These are phyloP conservation scores for Metschnikowia borealis DNA, from an alignment of 805 yeast species.

Conservation along the genomic window DNA sequence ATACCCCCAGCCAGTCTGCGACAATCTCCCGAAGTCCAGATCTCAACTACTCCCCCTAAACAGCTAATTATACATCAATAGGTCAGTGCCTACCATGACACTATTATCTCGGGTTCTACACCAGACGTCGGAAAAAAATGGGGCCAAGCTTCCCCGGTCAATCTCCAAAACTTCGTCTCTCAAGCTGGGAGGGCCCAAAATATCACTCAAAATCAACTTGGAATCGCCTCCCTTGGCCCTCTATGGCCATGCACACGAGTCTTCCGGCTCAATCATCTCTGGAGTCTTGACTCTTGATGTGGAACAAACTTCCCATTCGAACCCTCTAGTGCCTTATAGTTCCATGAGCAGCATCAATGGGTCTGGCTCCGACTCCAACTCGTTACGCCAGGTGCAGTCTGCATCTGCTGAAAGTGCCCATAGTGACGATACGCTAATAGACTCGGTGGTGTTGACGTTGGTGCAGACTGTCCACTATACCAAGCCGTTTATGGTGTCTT, in stretches of 20 bases:
- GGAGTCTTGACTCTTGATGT: conserved; percentile 63
- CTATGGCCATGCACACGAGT: conserved; percentile 73
- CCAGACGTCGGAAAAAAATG: conserved; percentile 13
- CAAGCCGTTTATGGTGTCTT: conserved; percentile 61
- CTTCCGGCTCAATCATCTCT: conserved; percentile 80
- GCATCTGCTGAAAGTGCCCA: not conserved
- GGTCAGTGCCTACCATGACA: conserved; percentile 13
- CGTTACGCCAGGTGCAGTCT: conserved; percentile 2
- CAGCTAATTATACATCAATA: not conserved
- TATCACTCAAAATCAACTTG: conserved; percentile 53
- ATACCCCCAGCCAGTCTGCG: too few relatives aligned
- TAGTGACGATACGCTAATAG: conserved; percentile 24
- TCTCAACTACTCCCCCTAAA: too few relatives aligned
- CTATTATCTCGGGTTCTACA: conserved; percentile 23
- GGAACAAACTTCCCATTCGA: conserved; percentile 1
- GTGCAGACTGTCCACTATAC: conserved; percentile 68
- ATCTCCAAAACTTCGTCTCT: not conserved
- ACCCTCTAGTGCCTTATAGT: conserved; percentile 4
- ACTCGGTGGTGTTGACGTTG: conserved; percentile 58
- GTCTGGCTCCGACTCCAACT: not conserved
- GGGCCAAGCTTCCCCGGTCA: conserved; percentile 4
- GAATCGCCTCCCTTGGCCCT: conserved; percentile 91
- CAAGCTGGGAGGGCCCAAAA: conserved; percentile 20
- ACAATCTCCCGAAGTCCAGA: too few relatives aligned
- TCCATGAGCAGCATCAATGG: conserved; percentile 2